Conservation (phyloP, 2,329 filamentous ascomycete species). For the Hypoxylon sp. region DNA sequence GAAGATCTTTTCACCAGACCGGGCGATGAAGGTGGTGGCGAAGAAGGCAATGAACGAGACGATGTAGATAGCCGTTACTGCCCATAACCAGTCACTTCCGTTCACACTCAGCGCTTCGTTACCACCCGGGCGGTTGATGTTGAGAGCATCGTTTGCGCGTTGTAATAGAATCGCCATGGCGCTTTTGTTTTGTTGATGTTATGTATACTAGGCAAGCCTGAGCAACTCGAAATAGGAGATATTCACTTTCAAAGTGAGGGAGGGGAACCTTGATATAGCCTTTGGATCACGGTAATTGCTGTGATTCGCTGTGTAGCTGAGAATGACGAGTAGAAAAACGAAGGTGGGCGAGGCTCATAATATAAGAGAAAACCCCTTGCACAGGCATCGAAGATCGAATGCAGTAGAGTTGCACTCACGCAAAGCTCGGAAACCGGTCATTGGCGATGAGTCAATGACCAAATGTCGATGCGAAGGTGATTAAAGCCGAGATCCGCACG, state of each 20-base stretch:
- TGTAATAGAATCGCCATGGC: constrained; percentile 49
- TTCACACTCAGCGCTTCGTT: constrained; percentile 59
- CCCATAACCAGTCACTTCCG: constrained; percentile 70
- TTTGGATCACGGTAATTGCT: constrained; percentile 37
- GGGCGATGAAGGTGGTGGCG: constrained; percentile 60
- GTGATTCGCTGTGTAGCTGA: constrained; percentile 40
- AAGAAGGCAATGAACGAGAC: constrained; percentile 62
- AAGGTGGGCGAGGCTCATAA: constrained; percentile 35
- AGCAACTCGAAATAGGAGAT: constrained; percentile 7
- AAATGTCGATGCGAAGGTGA: constrained; percentile 21
- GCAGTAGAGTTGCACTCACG: constrained; percentile 34
- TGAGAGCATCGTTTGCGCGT: constrained; percentile 62
- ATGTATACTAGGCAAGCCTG: constrained; percentile 27
- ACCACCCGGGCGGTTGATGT: constrained; percentile 62
- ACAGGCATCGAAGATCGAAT: constrained; percentile 36
- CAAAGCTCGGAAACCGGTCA: constrained; percentile 33
- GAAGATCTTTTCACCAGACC: constrained; percentile 67
- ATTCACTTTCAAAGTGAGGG: constrained; percentile 39
- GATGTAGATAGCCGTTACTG: constrained; percentile 65
- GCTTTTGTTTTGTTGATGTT: constrained; percentile 23
- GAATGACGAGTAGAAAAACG: constrained; percentile 28
- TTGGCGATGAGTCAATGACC: constrained; percentile 40
- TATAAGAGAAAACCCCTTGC: constrained; percentile 34
- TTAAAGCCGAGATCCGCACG: constrained; percentile 43
- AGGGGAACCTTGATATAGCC: constrained; percentile 30